These are phyloP conservation scores for Glonium stellatum DNA, from an alignment of 495 filamentous ascomycete species.

Conservation along the genomic window DNA sequence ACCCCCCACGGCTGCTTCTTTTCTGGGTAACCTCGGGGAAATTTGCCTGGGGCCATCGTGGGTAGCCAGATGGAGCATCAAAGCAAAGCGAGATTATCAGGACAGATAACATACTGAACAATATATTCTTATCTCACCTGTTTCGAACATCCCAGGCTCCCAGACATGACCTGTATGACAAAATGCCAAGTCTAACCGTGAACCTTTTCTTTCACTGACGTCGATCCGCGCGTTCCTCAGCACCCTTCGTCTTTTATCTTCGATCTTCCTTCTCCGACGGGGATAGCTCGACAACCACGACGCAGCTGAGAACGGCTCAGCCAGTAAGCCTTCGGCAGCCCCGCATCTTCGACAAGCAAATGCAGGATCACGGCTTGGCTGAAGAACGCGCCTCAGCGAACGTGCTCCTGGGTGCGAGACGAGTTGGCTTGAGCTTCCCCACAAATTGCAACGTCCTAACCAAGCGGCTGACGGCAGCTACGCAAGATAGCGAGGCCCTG, in stretches of 20 bases:
- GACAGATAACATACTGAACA: neutral
- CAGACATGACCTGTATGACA: neutral
- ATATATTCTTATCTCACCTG: constrained; percentile 21
- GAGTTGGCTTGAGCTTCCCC: constrained; percentile 3
- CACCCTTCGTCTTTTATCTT: neutral
- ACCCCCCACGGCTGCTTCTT: constrained; percentile 17
- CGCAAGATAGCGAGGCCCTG: neutral
- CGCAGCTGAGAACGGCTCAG: neutral
- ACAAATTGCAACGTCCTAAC: neutral
- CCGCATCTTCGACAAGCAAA: neutral
- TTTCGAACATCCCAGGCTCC: constrained; percentile 6
- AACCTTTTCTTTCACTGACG: neutral
- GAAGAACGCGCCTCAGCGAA: neutral
- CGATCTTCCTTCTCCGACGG: neutral
- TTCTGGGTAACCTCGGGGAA: neutral
- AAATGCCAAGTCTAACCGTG: neutral
- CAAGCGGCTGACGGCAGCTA: constrained; percentile 4
- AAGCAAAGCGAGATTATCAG: constrained; percentile 5
- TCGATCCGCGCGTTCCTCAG: constrained; percentile 1
- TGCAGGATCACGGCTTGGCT: neutral
- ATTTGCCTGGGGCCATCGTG: neutral
- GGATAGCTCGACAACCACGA: neutral
- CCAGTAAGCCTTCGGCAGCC: constrained; percentile 5
- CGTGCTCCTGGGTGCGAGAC: neutral
- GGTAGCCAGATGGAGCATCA: neutral